Evolutionary conservation across 345 rosid genomes (phyloP), one percentile per base, ranked within the genome.

Genomic region (Gossypium arboreum): DNA sequence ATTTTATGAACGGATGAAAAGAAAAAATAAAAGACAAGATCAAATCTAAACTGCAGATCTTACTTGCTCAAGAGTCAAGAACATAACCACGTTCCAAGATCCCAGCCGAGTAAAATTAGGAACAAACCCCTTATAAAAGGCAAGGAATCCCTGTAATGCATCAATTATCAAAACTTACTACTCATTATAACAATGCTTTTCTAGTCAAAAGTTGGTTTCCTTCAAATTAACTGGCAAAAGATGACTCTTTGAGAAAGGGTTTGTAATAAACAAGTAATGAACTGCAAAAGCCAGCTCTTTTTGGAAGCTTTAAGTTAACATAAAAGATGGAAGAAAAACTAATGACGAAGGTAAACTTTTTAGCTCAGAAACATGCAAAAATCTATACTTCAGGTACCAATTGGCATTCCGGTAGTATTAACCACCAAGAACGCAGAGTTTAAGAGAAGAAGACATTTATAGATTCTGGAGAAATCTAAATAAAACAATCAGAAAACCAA

Each of bases 21-120:
- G 48, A n/a, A 73, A 45, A 45, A 5, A 59, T 3, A 20, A 58
- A 9, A 44, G 17, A 67, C 11, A 64, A 20, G 2, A 79, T 45
- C 48, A 50, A 59, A 77, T 7, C 61, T 39, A 72, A 20, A 43
- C 43, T 64, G 66, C n/a, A 61, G 48, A 76, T 71, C 86, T 86
- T 87, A 95, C 99, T 83, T 93, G 97, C 83, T 93, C 99, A 52
- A 93, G 86, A 45, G 92, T 93, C 76, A 95, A 89, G 85, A 95
- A 95, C 99, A 95, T 93, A 55, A 93, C 73, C 17, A 78, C 98
- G 1, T 95, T 95, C 99, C 99, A 95, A 60, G 96, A 90, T 71
- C 98, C 99, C 47, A 95, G 89, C 77, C 96, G 86, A 65, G 86
- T 86, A 71, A 95, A 93, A 85, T 95, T 95, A 15, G 97, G 98